phyloP scores from a whole-genome alignment of 2,329 filamentous ascomycete species.

The Amauroascus verrucosus region DNA sequence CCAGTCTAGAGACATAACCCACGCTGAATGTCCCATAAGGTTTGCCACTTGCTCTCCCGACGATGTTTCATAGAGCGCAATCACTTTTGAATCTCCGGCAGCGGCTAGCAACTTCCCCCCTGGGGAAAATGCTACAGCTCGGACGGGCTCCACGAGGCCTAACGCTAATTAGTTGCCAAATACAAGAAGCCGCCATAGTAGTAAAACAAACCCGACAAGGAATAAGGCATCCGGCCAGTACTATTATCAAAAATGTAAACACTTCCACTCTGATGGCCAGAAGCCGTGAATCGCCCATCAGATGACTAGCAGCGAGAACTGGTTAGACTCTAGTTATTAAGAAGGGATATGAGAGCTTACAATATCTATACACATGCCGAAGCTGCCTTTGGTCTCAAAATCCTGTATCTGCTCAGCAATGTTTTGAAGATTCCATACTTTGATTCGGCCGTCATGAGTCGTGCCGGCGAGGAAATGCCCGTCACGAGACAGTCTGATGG shows the following conservation, averaged over 20 bases:
- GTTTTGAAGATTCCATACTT: slow-evolving; percentile 66
- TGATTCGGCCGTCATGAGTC: slow-evolving; percentile 76
- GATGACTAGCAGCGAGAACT: slow-evolving; percentile 40
- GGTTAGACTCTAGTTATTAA: background rate
- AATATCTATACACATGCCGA: slow-evolving; percentile 79
- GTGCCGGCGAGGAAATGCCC: slow-evolving; percentile 78
- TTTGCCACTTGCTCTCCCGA: slow-evolving; percentile 90
- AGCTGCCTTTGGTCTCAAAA: slow-evolving; percentile 88
- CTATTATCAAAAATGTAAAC: slow-evolving; percentile 95
- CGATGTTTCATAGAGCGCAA: slow-evolving; percentile 82
- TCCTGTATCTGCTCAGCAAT: slow-evolving; percentile 57
- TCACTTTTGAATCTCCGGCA: slow-evolving; percentile 77
- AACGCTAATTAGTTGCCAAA: slow-evolving; percentile 22
- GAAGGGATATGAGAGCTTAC: slow-evolving; percentile 30
- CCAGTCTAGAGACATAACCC: slow-evolving; percentile 89
- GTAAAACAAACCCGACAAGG: slow-evolving; percentile 55
- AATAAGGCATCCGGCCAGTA: slow-evolving; percentile 73
- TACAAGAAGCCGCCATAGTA: background rate
- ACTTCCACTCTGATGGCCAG: slow-evolving; percentile 82
- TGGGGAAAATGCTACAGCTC: slow-evolving; percentile 79
- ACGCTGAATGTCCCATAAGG: slow-evolving; percentile 66
- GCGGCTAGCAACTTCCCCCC: slow-evolving; percentile 75
- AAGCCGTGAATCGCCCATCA: slow-evolving; percentile 78
- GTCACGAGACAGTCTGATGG: slow-evolving; percentile 71
- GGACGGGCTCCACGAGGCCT: slow-evolving; percentile 80